Evolutionary conservation across 345 rosid species (phyloP).

Genomic region (Heritiera littoralis): DNA sequence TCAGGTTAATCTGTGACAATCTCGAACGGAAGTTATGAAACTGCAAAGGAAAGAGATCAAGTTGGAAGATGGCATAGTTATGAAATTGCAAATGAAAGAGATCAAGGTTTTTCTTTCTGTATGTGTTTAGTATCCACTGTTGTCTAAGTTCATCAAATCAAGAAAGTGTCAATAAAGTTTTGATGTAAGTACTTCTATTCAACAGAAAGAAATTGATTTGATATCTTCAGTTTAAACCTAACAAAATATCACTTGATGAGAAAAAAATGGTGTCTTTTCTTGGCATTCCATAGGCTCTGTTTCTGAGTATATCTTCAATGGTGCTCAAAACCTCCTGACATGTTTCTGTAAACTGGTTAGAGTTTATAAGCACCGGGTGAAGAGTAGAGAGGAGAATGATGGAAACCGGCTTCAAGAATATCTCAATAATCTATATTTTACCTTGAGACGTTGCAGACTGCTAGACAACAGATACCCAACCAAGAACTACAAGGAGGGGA

Average conservation of each 20-base stretch:
- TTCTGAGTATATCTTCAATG: background rate
- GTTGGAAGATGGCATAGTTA: background rate
- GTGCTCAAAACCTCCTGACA: background rate
- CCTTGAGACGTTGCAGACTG: background rate
- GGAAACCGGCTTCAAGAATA: background rate
- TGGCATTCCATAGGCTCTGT: background rate
- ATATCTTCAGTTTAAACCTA: background rate
- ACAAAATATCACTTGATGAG: background rate
- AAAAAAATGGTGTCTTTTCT: background rate
- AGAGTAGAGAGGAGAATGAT: background rate
- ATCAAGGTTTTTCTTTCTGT: no score
- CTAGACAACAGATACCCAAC: background rate
- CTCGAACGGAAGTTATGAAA: background rate
- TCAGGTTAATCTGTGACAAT: background rate
- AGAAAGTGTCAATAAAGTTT: background rate
- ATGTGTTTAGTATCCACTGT: background rate
- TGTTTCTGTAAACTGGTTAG: background rate
- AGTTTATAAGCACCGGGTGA: background rate
- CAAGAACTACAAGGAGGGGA: conserved; percentile 58
- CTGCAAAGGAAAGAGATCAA: background rate
- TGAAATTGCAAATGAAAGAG: background rate
- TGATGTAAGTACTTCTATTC: background rate
- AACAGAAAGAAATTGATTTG: background rate
- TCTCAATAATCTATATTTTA: no score
- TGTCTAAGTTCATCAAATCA: background rate